A percentile compares a stretch with the other conserved stretches of the same genome.
These are phyloP conservation scores for Paramecium bursaria DNA, from an alignment of 73 alveolate genomes.

Conservation along the genomic window DNA sequence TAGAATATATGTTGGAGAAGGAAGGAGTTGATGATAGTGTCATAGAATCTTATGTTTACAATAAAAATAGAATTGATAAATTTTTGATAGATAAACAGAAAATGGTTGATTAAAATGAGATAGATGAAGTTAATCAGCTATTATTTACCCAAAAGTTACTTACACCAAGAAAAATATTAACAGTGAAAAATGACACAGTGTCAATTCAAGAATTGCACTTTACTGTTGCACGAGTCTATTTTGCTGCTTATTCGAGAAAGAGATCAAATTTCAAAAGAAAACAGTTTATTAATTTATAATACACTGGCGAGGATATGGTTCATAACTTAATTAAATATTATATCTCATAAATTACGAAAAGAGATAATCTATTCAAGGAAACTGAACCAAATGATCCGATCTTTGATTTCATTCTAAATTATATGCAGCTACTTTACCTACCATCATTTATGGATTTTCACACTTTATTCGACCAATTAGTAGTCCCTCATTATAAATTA, in stretches of 20 bases:
- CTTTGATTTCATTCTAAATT: constrained; percentile 49
- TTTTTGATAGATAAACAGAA: constrained; percentile 32
- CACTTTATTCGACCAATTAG: constrained; percentile 29
- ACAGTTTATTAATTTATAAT: constrained; percentile 25
- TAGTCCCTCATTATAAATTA: constrained; percentile 25
- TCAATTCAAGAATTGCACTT: constrained; percentile 60
- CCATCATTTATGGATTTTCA: constrained; percentile 57
- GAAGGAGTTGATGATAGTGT: constrained; percentile 24
- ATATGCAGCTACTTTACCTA: constrained; percentile 44
- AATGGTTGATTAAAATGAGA: constrained; percentile 41
- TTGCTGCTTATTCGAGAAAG: constrained; percentile 64
- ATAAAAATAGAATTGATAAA: constrained; percentile 20
- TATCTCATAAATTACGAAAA: not conserved
- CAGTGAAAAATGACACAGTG: constrained; percentile 38
- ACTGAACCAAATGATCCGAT: constrained; percentile 52
- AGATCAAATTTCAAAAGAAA: constrained; percentile 60
- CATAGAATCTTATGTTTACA: constrained; percentile 5
- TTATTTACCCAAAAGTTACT: constrained; percentile 15
- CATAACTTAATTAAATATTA: constrained; percentile 50
- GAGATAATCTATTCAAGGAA: constrained; percentile 3
- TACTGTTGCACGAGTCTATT: constrained; percentile 64
- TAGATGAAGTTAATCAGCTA: constrained; percentile 35
- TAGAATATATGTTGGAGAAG: constrained; percentile 46
- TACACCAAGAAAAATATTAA: not conserved
- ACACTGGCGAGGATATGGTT: constrained; percentile 63